Percentiles rank a stretch among this genome's conserved stretches.
These are phyloP conservation scores for Lithocarpus polystachyus DNA, from an alignment of 306 rosid species.

Conservation along the genomic window DNA sequence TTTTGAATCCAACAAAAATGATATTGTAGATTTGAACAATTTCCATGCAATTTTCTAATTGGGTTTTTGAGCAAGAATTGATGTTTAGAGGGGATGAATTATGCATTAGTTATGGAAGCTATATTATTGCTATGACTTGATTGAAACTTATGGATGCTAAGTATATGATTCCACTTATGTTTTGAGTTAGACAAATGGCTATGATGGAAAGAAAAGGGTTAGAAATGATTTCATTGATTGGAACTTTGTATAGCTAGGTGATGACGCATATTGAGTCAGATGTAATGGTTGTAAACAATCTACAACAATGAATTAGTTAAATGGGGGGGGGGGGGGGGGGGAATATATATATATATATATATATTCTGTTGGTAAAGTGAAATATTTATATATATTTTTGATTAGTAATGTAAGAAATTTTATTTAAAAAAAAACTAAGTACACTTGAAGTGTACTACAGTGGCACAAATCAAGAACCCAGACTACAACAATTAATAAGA, in stretches of 20 bases:
- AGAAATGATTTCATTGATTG: background rate
- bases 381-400: background rate
- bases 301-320: background rate
- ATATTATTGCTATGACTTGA: background rate
- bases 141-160: background rate
- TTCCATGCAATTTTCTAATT: background rate
- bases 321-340: no score
- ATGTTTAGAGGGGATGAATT: no score
- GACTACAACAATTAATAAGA: no score
- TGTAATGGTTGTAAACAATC: background rate
- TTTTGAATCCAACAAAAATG: background rate
- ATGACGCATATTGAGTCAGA: background rate
- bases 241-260: background rate
- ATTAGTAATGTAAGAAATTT: no score
- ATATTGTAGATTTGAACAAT: background rate
- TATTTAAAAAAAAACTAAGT: no score
- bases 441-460: no score
- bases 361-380: background rate
- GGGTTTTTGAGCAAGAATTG: background rate
- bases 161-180: background rate
- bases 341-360: background rate
- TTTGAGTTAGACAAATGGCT: background rate
- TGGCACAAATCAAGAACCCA: no score
- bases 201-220: background rate
- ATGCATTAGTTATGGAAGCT: background rate